Percentiles rank a stretch among this genome's conserved stretches.
Evolutionary conservation across 1,139 yeast genomes (phyloP).

Genomic region (Suhomyces kunorum): DNA sequence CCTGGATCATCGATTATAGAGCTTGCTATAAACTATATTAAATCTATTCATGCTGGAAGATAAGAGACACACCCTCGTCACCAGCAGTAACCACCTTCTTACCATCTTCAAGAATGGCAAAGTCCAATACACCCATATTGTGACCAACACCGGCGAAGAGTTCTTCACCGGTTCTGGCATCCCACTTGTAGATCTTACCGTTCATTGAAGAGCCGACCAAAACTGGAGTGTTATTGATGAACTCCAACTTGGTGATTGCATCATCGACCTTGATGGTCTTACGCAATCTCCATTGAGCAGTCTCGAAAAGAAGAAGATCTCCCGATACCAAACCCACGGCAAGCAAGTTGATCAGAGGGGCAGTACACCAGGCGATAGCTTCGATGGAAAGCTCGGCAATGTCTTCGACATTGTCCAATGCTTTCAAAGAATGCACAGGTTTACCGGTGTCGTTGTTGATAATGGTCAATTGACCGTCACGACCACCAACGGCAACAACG

Average conservation of each 20-base stretch:
- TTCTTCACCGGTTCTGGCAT: conserved; percentile 78
- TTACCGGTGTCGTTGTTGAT: conserved; percentile 74
- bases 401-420: conserved; percentile 62
- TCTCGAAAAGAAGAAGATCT: conserved; percentile 75
- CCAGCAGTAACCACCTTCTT: conserved; percentile 87
- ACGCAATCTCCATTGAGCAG: conserved; percentile 84
- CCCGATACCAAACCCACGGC: conserved; percentile 94
- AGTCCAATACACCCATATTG: conserved; percentile 89
- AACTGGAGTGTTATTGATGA: conserved; percentile 56
- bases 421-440: conserved; percentile 63
- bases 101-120: conserved; percentile 63
- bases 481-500: conserved; percentile 72
- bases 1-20: not conserved
- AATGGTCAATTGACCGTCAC: conserved; percentile 81
- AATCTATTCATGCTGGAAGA: conserved; percentile 43
- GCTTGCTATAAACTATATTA: conserved; percentile 4
- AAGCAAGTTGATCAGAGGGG: conserved; percentile 55
- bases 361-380: conserved; percentile 78
- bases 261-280: conserved; percentile 69
- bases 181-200: conserved; percentile 86
- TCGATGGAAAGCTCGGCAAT: conserved; percentile 81
- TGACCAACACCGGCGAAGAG: conserved; percentile 85
- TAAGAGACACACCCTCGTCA: conserved; percentile 90
- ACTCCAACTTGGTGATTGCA: conserved; percentile 78
- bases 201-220: conserved; percentile 79